Conservation (phyloP, 2,329 filamentous ascomycete genomes). For the Monilinia fructicola region DNA sequence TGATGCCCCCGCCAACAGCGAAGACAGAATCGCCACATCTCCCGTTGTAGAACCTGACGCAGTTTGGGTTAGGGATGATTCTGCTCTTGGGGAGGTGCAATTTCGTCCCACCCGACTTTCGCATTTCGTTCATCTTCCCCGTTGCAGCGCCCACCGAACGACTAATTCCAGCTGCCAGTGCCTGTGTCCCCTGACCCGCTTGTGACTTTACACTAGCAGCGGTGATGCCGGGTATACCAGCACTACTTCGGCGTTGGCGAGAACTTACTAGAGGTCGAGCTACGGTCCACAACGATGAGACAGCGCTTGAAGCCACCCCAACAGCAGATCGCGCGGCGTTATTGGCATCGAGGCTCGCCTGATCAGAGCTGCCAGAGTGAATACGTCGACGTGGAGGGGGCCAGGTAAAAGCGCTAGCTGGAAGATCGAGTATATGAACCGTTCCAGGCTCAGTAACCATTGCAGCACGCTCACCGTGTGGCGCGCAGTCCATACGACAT, state of each 20-base stretch:
- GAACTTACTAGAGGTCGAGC: constrained; percentile 39
- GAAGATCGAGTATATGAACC: constrained; percentile 87
- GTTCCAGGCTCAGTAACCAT: constrained; percentile 95
- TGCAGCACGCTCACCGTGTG: constrained; percentile 77
- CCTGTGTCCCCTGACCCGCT: constrained; percentile 69
- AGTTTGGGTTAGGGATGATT: constrained; percentile 55
- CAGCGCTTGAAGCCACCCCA: constrained; percentile 40
- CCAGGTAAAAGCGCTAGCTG: constrained; percentile 80
- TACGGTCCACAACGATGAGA: constrained; percentile 40
- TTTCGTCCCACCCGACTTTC: constrained; percentile 72
- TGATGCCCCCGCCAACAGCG: constrained; percentile 62
- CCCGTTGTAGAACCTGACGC: constrained; percentile 64
- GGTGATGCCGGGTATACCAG: constrained; percentile 37
- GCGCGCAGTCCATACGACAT: constrained; percentile 82
- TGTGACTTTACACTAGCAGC: constrained; percentile 43
- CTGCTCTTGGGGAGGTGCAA: constrained; percentile 64
- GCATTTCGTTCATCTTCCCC: constrained; percentile 68
- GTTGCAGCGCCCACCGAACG: constrained; percentile 69
- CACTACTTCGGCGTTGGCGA: constrained; percentile 39
- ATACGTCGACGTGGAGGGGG: constrained; percentile 57
- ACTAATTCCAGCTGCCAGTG: constrained; percentile 71
- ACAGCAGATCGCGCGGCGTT: constrained; percentile 49
- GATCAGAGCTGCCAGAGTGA: constrained; percentile 27
- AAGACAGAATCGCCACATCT: constrained; percentile 63
- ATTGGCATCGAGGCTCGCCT: constrained; percentile 42